Percentiles rank a stretch among this genome's conserved stretches.
Conservation (phyloP, 2,329 filamentous ascomycete species). For the Calycina herbarum region DNA sequence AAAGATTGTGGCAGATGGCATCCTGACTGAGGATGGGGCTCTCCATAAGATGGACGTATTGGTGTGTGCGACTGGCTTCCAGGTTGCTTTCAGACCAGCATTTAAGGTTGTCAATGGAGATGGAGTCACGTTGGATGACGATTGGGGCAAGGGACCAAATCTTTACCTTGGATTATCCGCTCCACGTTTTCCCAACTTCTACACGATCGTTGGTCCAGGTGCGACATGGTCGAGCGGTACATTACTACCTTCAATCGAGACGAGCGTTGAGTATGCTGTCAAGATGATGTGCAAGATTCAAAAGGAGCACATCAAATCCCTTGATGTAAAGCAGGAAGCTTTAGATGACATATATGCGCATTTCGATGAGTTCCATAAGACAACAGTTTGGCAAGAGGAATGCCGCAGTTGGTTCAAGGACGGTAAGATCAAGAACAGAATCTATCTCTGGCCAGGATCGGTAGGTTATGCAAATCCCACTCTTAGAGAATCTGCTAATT, state of each 20-base stretch:
- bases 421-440: constrained; percentile 41
- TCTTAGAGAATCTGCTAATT: constrained; percentile 26
- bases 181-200: constrained; percentile 27
- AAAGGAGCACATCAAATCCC: constrained; percentile 39
- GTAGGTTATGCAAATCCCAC: constrained; percentile 32
- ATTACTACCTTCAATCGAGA: constrained; percentile 46
- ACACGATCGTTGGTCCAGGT: constrained; percentile 36
- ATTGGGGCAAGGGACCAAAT: constrained; percentile 23
- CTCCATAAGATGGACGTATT: constrained; percentile 38
- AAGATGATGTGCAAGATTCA: constrained; percentile 44
- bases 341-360: constrained; percentile 37
- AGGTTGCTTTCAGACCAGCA: constrained; percentile 34
- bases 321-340: constrained; percentile 40
- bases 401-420: constrained; percentile 34
- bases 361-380: constrained; percentile 32
- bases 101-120: constrained; percentile 34
- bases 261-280: constrained; percentile 42
- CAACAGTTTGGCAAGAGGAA: constrained; percentile 32
- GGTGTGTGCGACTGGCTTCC: constrained; percentile 39
- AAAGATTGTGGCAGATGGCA: constrained; percentile 46
- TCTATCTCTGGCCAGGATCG: constrained; percentile 51
- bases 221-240: constrained; percentile 48
- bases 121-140: constrained; percentile 29
- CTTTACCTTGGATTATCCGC: constrained; percentile 30
- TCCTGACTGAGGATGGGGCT: constrained; percentile 44